phyloP scores from a whole-genome alignment of 495 filamentous ascomycete genomes.

The Jackrogersella minutella region DNA sequence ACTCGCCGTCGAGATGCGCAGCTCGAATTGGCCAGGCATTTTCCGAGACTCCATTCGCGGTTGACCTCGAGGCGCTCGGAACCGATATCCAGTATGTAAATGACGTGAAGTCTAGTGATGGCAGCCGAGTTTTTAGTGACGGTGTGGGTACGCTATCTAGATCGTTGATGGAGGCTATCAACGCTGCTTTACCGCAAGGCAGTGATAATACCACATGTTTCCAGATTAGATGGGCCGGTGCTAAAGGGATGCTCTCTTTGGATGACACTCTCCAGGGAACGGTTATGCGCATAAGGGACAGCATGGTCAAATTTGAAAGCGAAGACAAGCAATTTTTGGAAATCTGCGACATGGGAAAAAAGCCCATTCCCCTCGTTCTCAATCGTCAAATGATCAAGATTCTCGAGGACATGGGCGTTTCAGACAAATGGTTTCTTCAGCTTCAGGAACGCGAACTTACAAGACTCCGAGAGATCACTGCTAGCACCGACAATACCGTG shows the following conservation, averaged over 20 bases:
- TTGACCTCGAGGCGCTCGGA: conserved; percentile 50
- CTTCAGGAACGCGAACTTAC: conserved; percentile 66
- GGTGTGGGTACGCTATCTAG: conserved; percentile 77
- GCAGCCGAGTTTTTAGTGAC: conserved; percentile 73
- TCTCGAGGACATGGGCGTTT: conserved; percentile 73
- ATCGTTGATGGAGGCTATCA: conserved; percentile 62
- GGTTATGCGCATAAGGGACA: conserved; percentile 65
- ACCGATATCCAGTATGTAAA: conserved; percentile 48
- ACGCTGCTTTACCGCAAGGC: conserved; percentile 52
- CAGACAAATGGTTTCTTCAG: conserved; percentile 62
- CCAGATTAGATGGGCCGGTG: conserved; percentile 75
- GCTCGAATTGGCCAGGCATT: conserved; percentile 87
- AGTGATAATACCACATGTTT: conserved; percentile 65
- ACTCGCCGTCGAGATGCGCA: conserved; percentile 75
- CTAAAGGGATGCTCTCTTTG: conserved; percentile 76
- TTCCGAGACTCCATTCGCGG: conserved; percentile 71
- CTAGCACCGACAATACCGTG: conserved; percentile 63
- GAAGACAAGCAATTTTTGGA: conserved; percentile 65
- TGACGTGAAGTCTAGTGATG: conserved; percentile 49
- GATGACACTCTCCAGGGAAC: conserved; percentile 65
- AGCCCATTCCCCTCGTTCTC: conserved; percentile 71
- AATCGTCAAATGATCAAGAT: conserved; percentile 85
- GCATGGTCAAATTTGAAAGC: conserved; percentile 83
- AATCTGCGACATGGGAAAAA: conserved; percentile 73
- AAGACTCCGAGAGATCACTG: conserved; percentile 63